phyloP scores from a whole-genome alignment of 768 basidiomycete species.

The Gloeostereum incarnatum region DNA sequence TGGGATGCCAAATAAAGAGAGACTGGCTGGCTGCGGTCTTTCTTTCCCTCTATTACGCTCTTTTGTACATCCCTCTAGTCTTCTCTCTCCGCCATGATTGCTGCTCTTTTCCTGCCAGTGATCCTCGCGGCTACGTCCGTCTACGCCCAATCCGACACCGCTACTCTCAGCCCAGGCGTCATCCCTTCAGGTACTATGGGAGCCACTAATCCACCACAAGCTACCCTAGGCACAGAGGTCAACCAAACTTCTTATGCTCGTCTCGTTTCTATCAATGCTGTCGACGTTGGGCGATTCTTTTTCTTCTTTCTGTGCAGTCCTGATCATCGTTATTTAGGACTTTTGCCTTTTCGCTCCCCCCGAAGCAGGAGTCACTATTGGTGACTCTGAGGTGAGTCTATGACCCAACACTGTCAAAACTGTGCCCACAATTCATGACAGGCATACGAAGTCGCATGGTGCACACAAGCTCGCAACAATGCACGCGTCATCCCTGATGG shows the following conservation, averaged over 20 bases:
- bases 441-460: conserved; percentile 37
- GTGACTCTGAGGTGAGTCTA: conserved; percentile 26
- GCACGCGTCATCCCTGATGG: conserved; percentile 37
- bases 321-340: conserved; percentile 8
- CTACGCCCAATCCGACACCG: too few species aligned
- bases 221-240: conserved; percentile 27
- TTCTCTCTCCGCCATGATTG: too few species aligned
- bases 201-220: conserved; percentile 26
- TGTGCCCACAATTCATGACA: conserved; percentile 9
- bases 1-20: too few species aligned
- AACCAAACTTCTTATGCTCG: conserved; percentile 32
- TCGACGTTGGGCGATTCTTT: conserved; percentile 20
- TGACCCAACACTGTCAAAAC: not conserved
- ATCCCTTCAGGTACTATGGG: conserved; percentile 33
- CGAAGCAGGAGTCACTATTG: conserved; percentile 15
- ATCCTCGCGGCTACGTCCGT: too few species aligned
- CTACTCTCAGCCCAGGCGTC: conserved; percentile 23
- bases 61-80: too few species aligned
- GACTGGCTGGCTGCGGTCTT: too few species aligned
- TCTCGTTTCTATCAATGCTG: conserved; percentile 27
- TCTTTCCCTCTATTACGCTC: too few species aligned
- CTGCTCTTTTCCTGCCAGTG: too few species aligned
- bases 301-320: not conserved
- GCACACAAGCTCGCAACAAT: conserved; percentile 31
- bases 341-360: conserved; percentile 37